Conservation (phyloP, 139 green algal genomes). For the Trebouxia sp. region DNA sequence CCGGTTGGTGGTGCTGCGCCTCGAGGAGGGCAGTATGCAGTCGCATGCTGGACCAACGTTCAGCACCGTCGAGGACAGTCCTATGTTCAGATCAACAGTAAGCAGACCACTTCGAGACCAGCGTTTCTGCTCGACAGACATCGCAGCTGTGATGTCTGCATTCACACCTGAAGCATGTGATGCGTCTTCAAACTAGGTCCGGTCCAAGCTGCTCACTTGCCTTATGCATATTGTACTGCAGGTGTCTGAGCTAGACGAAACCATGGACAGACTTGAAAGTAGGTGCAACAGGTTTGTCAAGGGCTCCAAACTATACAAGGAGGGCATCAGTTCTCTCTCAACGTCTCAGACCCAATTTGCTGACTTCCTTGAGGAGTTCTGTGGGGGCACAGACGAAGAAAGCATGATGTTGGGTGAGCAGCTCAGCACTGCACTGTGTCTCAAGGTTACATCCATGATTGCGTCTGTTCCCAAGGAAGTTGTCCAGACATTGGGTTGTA, state of each 20-base stretch:
- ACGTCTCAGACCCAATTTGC: conserved; percentile 49
- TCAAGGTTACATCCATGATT: no score
- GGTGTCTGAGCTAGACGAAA: conserved; percentile 48
- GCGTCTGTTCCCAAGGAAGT: no score
- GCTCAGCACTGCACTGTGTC: no score
- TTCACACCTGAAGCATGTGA: no score
- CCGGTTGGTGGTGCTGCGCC: background rate
- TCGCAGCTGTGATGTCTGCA: background rate
- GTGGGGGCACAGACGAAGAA: conserved; percentile 53
- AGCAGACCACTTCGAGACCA: no score
- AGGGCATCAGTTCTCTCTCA: conserved; percentile 38
- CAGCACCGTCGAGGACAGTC: conserved; percentile 16
- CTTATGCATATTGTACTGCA: conserved; percentile 20
- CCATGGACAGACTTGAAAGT: conserved; percentile 50
- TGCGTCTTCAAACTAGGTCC: no score
- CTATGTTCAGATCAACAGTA: conserved; percentile 30
- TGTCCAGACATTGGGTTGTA: background rate
- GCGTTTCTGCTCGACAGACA: background rate
- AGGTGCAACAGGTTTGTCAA: conserved; percentile 45
- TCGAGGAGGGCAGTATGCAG: background rate
- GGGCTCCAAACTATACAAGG: conserved; percentile 53
- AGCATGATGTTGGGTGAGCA: conserved; percentile 44
- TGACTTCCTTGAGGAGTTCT: conserved; percentile 50
- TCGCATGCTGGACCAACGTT: background rate
- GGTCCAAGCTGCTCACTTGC: background rate